These are phyloP conservation scores for Orbilia oligospora DNA, from an alignment of 2,329 filamentous ascomycete genomes.

Conservation along the genomic window DNA sequence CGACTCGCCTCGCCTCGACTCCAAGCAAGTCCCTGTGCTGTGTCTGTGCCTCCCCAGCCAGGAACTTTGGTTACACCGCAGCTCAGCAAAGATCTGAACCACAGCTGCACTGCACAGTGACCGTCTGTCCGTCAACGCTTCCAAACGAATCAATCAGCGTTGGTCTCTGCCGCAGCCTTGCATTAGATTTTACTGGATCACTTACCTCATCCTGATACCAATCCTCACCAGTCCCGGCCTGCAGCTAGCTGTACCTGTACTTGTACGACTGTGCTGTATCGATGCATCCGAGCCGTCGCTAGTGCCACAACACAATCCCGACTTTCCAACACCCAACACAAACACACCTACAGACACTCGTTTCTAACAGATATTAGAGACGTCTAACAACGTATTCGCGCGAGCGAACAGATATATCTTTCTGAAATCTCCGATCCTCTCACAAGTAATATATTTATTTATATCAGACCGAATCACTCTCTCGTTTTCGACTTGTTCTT, in stretches of 20 bases:
- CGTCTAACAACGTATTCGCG: slow-evolving; percentile 36
- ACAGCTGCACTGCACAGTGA: slow-evolving; percentile 2
- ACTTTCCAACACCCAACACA: slow-evolving; percentile 30
- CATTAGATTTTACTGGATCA: slow-evolving; percentile 22
- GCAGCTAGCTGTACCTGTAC: neutral
- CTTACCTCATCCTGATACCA: neutral
- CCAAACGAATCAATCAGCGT: slow-evolving; percentile 42
- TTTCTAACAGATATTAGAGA: slow-evolving; percentile 47
- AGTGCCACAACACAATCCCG: slow-evolving; percentile 39
- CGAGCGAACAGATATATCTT: slow-evolving; percentile 46
- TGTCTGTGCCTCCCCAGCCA: slow-evolving; percentile 27
- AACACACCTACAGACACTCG: slow-evolving; percentile 33
- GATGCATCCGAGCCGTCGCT: slow-evolving; percentile 53
- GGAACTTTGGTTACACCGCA: slow-evolving; percentile 46
- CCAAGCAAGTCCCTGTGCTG: slow-evolving; percentile 26
- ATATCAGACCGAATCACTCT: slow-evolving; percentile 45
- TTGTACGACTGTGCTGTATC: slow-evolving; percentile 50
- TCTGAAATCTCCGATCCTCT: slow-evolving; percentile 14
- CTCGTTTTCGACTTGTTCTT: slow-evolving; percentile 29
- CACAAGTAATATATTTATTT: slow-evolving; percentile 32
- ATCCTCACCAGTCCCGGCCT: slow-evolving; percentile 16
- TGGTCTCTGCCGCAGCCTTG: slow-evolving; percentile 45
- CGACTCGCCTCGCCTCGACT: slow-evolving; percentile 41
- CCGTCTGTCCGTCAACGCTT: slow-evolving; percentile 16
- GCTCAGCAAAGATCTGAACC: slow-evolving; percentile 16